Percentiles rank a stretch among this genome's conserved stretches.
Evolutionary conservation across 768 basidiomycete genomes (phyloP).

Genomic region (Paxillus involutus): DNA sequence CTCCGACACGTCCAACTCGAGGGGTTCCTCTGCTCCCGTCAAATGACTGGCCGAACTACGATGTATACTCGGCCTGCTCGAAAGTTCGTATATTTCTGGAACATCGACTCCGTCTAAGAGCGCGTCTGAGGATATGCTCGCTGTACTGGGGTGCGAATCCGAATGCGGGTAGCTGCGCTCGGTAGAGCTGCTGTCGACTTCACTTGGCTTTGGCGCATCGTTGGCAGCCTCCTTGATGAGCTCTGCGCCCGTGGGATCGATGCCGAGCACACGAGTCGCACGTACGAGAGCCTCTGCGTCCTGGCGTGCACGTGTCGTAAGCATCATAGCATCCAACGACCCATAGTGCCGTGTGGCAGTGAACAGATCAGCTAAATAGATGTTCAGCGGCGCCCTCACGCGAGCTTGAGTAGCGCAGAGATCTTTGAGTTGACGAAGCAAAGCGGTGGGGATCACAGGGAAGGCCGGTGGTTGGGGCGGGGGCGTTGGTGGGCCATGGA

Average conservation of each 20-base stretch:
- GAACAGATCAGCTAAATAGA: constrained; percentile 76
- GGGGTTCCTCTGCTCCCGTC: constrained; percentile 18
- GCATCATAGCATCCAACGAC: constrained; percentile 63
- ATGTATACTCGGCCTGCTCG: constrained; percentile 3
- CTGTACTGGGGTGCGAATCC: constrained; percentile 14
- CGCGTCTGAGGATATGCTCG: constrained; percentile 21
- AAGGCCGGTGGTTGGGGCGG: constrained; percentile 10
- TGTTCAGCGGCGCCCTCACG: constrained; percentile 49
- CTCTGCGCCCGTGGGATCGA: constrained; percentile 60
- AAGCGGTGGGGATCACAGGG: constrained; percentile 31
- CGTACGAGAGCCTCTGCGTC: constrained; percentile 69
- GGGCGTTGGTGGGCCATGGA: constrained; percentile 28
- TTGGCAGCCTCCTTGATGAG: constrained; percentile 39
- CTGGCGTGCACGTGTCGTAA: constrained; percentile 57
- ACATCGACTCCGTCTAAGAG: constrained; percentile 18
- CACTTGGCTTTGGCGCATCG: constrained; percentile 13
- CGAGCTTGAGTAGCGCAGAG: constrained; percentile 36
- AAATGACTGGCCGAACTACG: constrained; percentile 5
- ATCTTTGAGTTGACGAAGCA: constrained; percentile 28
- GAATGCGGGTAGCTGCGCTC: constrained; percentile 11
- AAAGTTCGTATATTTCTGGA: constrained; percentile 8
- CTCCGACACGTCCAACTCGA: constrained; percentile 62
- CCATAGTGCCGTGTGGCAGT: constrained; percentile 72
- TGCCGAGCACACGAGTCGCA: constrained; percentile 65
- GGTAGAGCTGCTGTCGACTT: constrained; percentile 17